Base-by-base conservation (phyloP, 169 alveolate species). In the Eimeria falciformis region DNA sequence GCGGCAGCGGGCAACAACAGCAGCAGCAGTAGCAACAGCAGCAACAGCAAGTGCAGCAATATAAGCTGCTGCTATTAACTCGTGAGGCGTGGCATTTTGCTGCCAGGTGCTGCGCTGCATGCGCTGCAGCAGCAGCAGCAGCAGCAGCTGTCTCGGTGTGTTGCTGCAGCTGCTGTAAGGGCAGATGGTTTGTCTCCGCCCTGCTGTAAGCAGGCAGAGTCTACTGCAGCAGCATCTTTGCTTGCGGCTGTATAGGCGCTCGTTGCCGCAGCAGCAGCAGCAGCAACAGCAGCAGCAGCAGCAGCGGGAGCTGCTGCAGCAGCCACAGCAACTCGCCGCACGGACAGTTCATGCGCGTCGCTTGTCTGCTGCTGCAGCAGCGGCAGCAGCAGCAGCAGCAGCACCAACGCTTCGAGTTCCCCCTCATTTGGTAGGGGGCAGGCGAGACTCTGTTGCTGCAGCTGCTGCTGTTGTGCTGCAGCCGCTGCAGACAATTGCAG, bases 401-500 rank as follows among this genome's bases (percentile, higher is more conserved):
- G 55, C 81, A 29, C 27, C 53, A 2, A 6, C 81, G n/a, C 40
- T 69, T 45, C 81, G 81, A 14, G 81, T 69, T 23, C 81, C 81
- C 37, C 50, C 9, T 11, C 81, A 33, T 37, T 25, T 69, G 81
- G 50, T 37, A 43, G 50, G 40, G 25, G 81, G 81, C 53, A 69
- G n/a, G 27, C 33, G 27, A n/a, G 33, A 9, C 27, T 12, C 33
- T 25, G 73, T 62, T 71, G 50, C 56, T 37, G 83, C 83, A 5
- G 83, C 83, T 17, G 83, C 83, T 71, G 62, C 83, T 71, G 83
- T 43, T 14, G 81, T 69, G 23, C 46, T 69, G 55, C 81, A 69
- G 81, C 81, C 55, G 81, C 81, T 69, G 55, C 81, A 27, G 50
- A 27, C 50, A 6, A 43, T 69, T 69, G 81, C 81, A 27, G 81